These are phyloP conservation scores for Echites panduratus DNA, from an alignment of 257 asterid genomes.

Conservation along the genomic window DNA sequence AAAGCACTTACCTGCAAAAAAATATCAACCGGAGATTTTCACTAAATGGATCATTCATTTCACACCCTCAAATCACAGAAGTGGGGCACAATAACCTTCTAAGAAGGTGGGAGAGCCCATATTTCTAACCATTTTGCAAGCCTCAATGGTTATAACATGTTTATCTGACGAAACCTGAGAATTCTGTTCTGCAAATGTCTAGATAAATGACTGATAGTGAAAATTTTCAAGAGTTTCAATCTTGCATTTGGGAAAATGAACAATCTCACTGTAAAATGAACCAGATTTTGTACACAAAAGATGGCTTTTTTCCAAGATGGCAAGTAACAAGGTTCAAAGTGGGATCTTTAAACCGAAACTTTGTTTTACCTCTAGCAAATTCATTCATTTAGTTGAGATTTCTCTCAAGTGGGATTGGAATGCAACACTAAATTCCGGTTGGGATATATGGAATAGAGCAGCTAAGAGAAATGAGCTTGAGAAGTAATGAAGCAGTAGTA, in stretches of 20 bases:
- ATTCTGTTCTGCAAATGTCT: background rate
- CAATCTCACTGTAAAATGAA: background rate
- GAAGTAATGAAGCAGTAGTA: background rate
- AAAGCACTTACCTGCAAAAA: slow-evolving; percentile 53
- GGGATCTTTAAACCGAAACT: background rate
- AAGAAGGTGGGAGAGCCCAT: no score
- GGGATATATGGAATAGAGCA: background rate
- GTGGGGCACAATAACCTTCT: background rate
- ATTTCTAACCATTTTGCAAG: background rate
- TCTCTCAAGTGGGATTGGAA: background rate
- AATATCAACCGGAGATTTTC: background rate
- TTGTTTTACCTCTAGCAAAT: background rate
- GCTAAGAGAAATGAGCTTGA: background rate
- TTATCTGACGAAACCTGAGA: background rate
- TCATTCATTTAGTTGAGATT: background rate
- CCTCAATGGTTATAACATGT: background rate
- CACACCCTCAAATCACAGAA: background rate
- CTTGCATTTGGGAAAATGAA: background rate
- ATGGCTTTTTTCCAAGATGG: background rate
- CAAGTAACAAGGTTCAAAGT: background rate
- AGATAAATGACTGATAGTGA: background rate
- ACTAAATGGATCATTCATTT: background rate
- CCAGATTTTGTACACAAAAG: background rate
- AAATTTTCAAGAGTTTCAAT: background rate
- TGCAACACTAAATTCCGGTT: background rate